A percentile compares a stretch with the other conserved stretches of the same genome.
These are phyloP conservation scores for Sporisorium exsertum DNA, from an alignment of 1,284 basidiomycete genomes.

Conservation along the genomic window DNA sequence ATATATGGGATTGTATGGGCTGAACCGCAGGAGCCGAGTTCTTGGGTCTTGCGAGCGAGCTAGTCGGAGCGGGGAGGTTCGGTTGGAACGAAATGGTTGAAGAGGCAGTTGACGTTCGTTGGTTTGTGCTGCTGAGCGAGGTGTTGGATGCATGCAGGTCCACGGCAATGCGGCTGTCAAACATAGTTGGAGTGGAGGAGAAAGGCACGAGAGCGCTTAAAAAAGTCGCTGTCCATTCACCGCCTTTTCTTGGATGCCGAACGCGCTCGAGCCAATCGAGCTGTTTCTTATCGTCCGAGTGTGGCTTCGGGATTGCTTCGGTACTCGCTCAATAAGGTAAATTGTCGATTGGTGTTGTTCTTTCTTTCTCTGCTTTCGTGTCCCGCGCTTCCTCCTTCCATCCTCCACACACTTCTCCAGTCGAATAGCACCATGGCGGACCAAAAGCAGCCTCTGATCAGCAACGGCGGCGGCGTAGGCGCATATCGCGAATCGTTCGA, in stretches of 20 bases:
- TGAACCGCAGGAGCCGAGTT: not conserved
- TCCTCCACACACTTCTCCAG: not conserved
- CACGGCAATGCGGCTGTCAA: conserved; percentile 6
- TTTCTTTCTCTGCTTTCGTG: not conserved
- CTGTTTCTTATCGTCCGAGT: not conserved
- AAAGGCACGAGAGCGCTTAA: not conserved
- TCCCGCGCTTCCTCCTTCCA: not conserved
- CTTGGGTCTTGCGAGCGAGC: not conserved
- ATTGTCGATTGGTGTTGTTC: conserved; percentile 5
- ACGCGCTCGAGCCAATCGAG: conserved; percentile 10
- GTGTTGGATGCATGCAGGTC: conserved; percentile 1
- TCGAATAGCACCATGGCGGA: conserved; percentile 22
- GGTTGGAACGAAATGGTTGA: not conserved
- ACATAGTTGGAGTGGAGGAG: conserved; percentile 9
- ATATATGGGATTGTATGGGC: no score
- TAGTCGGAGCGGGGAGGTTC: not conserved
- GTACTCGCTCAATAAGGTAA: not conserved
- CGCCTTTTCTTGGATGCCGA: not conserved
- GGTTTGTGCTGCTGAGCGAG: not conserved
- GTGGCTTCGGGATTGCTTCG: not conserved
- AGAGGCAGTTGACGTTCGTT: not conserved
- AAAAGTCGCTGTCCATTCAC: not conserved
- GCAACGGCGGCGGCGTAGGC: conserved; percentile 7
- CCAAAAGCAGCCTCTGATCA: conserved; percentile 40
- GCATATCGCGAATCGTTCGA: conserved; percentile 46